Conservation (phyloP, 768 basidiomycete genomes). For the Pleurotus djamor region DNA sequence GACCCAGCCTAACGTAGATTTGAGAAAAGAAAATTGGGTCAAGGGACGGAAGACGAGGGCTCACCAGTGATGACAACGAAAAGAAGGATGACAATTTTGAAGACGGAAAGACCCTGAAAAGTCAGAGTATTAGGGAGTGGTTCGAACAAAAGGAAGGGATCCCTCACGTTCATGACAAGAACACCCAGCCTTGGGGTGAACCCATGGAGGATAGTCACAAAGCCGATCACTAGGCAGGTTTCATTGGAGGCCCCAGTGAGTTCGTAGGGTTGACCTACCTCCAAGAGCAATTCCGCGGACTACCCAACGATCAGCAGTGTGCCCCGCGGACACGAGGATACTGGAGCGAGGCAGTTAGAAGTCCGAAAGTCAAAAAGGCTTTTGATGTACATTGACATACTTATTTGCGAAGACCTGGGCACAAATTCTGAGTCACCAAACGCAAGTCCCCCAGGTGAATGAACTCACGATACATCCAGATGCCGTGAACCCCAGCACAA, state of each 20-base stretch:
- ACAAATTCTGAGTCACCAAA: slow-evolving; percentile 4
- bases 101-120: slow-evolving; percentile 44
- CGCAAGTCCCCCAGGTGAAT: slow-evolving; percentile 20
- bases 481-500: slow-evolving; percentile 34
- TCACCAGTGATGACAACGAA: slow-evolving; percentile 48
- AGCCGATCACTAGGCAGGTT: slow-evolving; percentile 39
- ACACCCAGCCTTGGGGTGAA: slow-evolving; percentile 47
- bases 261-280: slow-evolving; percentile 26
- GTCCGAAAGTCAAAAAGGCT: background rate
- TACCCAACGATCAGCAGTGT: slow-evolving; percentile 39
- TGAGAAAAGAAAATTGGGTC: background rate
- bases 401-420: slow-evolving; percentile 27
- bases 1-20: slow-evolving; percentile 42
- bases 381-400: slow-evolving; percentile 9
- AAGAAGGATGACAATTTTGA: slow-evolving; percentile 54
- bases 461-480: slow-evolving; percentile 46
- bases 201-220: slow-evolving; percentile 50
- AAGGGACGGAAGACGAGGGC: background rate
- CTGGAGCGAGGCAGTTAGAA: slow-evolving; percentile 18
- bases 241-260: background rate
- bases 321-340: slow-evolving; percentile 45
- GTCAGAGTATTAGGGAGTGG: slow-evolving; percentile 23
- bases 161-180: slow-evolving; percentile 50
- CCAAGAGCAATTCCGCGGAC: slow-evolving; percentile 59
- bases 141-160: background rate